These are phyloP conservation scores for Pleoardoris graminearum DNA, from an alignment of 2,329 filamentous ascomycete genomes.

Conservation along the genomic window DNA sequence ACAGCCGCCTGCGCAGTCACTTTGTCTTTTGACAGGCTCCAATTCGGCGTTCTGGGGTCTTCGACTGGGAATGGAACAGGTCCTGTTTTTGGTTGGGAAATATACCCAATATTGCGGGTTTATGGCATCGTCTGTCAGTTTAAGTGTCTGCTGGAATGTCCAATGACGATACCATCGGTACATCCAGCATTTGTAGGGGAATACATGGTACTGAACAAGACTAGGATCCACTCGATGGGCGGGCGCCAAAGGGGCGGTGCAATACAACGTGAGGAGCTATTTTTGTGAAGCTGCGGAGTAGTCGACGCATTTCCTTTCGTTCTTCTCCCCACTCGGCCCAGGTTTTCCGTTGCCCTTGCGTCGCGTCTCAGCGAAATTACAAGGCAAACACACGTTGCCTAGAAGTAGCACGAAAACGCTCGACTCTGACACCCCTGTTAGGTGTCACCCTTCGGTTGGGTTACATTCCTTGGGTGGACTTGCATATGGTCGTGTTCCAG, in stretches of 20 bases:
- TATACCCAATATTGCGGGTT: not conserved
- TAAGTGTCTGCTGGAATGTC: not conserved
- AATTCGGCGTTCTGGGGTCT: not conserved
- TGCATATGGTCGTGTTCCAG: not conserved
- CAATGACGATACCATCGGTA: no score
- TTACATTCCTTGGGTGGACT: not conserved
- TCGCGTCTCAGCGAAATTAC: slow-evolving; percentile 11
- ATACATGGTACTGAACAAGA: not conserved
- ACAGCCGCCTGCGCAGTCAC: no score
- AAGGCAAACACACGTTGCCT: slow-evolving; percentile 1
- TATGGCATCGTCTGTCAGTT: not conserved
- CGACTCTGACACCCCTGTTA: not conserved
- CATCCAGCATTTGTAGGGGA: no score
- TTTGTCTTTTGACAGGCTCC: no score
- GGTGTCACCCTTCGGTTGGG: slow-evolving; percentile 1
- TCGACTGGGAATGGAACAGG: not conserved
- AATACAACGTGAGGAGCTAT: not conserved
- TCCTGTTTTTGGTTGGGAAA: not conserved
- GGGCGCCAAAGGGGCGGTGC: not conserved
- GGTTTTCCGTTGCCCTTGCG: slow-evolving; percentile 10
- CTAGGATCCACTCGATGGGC: not conserved
- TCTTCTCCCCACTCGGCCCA: not conserved
- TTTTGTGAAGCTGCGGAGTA: not conserved
- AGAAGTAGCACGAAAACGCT: not conserved
- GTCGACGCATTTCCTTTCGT: not conserved